Evolutionary conservation across 352 stramenopile species (phyloP).

Genomic region (Pythium apleroticum): DNA sequence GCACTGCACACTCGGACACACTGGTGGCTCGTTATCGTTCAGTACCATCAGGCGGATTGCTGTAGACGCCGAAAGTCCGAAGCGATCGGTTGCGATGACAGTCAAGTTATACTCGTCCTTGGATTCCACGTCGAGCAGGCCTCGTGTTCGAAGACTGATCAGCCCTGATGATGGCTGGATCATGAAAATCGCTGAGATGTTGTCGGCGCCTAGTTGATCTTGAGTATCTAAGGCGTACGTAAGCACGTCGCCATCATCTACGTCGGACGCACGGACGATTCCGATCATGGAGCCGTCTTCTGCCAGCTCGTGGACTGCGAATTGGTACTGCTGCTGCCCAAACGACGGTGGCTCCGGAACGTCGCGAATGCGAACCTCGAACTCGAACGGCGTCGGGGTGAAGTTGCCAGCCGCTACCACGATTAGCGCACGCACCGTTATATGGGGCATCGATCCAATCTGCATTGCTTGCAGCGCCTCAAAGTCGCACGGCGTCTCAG

Average conservation of each 20-base stretch:
- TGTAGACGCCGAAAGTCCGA: constrained; percentile 22
- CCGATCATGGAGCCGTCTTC: constrained; percentile 35
- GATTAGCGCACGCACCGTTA: constrained; percentile 17
- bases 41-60: constrained; percentile 33
- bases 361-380: constrained; percentile 26
- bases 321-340: constrained; percentile 23
- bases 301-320: constrained; percentile 47
- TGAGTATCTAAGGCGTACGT: constrained; percentile 26
- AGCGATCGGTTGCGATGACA: constrained; percentile 24
- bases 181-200: constrained; percentile 22
- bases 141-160: constrained; percentile 9
- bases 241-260: constrained; percentile 37
- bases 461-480: constrained; percentile 17
- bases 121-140: constrained; percentile 9
- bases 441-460: background rate
- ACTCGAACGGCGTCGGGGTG: constrained; percentile 22
- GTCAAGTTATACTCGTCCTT: constrained; percentile 22
- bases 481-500: constrained; percentile 17
- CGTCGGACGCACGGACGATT: constrained; percentile 38
- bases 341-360: constrained; percentile 32
- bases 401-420: constrained; percentile 3
- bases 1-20: constrained; percentile 47
- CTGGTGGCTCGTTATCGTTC: constrained; percentile 51
- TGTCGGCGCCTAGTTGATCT: constrained; percentile 5
- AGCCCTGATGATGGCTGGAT: constrained; percentile 16